Evolutionary conservation across 352 stramenopile genomes (phyloP), one percentile per base, ranked within the genome.

Genomic region (Pythium dissimile): DNA sequence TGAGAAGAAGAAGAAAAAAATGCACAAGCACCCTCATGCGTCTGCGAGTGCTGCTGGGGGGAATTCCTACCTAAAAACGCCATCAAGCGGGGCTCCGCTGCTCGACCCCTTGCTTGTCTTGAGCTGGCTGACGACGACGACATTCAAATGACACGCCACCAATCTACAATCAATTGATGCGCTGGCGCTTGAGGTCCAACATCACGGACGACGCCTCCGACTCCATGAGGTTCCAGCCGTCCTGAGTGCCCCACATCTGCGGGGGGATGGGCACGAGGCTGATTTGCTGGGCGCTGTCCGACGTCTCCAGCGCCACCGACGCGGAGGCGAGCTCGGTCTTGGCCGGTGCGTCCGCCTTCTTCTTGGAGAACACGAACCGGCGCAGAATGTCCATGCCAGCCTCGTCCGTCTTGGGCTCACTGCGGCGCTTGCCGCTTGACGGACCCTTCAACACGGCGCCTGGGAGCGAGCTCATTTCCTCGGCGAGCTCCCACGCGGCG

Each of bases 281-380:
- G 18, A 48, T 35, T 15, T 42, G 23, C 38, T 59, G 38, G 10
- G 38, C 41, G 30, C 30, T 49, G 16, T 49, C 30, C n/a, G 39
- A 32, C 16, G 44, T 59, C 54, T 54, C 47, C 13, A 52, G 23
- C 5, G 31, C 57, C n/a, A 52, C 31, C 27, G 57, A 51, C 21
- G 47, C 38, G 31, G 37, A 42, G 5, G 38, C 46, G 24, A 47
- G 37, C 31, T 64, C 57, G 7, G 8, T 48, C 57, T 64, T 64
- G 28, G 41, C 28, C 13, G 30, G 57, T 9, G 48, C 24, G 38
- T 64, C 57, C 2, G 39, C 54, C 57, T 64, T 64, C 51, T 86
- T 86, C 72, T 92, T 92, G 31, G 77, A 85, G 54, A 92, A 92
- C 34, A 92, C 82, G 53, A 92, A 92, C 66, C 80, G 80, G 35